Evolutionary conservation across 78 protist species (phyloP), one percentile per base, ranked within the genome.

Genomic region (Cyanophora paradoxa): DNA sequence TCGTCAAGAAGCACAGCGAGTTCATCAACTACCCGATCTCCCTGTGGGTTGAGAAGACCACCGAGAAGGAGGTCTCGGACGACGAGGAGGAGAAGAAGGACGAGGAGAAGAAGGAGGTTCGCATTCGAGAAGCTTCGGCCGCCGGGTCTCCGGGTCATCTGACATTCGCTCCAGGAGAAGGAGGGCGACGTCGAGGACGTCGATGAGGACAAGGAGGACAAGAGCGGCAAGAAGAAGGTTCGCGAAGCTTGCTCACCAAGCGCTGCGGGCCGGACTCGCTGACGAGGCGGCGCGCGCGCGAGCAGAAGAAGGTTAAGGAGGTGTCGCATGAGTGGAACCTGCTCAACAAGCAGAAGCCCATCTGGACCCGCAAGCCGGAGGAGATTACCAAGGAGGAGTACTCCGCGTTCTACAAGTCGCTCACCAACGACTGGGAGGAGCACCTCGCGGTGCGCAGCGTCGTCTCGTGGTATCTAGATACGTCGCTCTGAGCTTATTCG

Each of bases 1-100:
- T 98, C 62, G 93, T 97, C 74, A 94, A 95, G 91, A 95, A 94
- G 91, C 98, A 98, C 97, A 94, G 98, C 68, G 95, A 98, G 92
- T 98, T 98, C 97, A 94, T 98, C 82, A 82, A 82, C 74, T 96
- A 92, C 91, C 99, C 99, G 52, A 97, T 98, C 87, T 28, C 62
- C 36, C 92, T 98, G 42, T 72, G 67, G 78, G 90, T 86, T 64
- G 85, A 80, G 79, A 92, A 91, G 90, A 92, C 91, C 68, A 59
- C 24, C 42, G 97, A 93, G 80, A 77, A 90, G 78, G 96, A 90
- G 41, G 92, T 79, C 61, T 64, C 44, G 41, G 86, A 65, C 22
- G 91, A 84, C 54, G 90, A 77, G 33, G 85, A 79, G 54, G 87
- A 77, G 44, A 90, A 81, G 50, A 77, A 76, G 39, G 88, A 67